A percentile compares a stretch with the other conserved stretches of the same genome.
phyloP scores from a whole-genome alignment of 768 basidiomycete genomes.

The Mrakia frigida region DNA sequence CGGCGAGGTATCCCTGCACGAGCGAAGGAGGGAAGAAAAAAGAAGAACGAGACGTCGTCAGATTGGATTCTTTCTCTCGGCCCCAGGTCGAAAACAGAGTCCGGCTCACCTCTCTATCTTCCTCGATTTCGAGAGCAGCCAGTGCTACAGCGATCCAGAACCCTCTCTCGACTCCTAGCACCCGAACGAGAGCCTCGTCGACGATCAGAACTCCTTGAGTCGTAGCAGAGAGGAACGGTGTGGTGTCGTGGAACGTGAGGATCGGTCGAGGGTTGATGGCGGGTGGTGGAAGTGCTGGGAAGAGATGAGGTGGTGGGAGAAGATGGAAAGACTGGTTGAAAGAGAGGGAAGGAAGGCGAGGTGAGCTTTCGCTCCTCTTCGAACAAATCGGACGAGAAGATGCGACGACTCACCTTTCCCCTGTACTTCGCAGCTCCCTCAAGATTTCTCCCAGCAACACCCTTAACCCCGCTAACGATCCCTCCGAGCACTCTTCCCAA shows the following conservation, averaged over 20 bases:
- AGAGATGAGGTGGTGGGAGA: conserved; percentile 5
- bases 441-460: neutral
- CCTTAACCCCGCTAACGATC: neutral
- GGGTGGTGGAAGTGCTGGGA: neutral
- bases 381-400: neutral
- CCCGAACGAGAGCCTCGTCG: conserved; percentile 14
- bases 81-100: neutral
- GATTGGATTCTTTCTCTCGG: no score
- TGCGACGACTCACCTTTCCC: conserved; percentile 9
- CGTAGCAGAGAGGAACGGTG: conserved; percentile 8
- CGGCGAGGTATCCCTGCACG: conserved; percentile 8
- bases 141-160: conserved; percentile 17
- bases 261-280: conserved; percentile 21
- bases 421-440: conserved; percentile 10
- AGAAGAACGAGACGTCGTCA: neutral
- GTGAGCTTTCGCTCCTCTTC: neutral
- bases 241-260: conserved; percentile 17
- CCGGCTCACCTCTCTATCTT: conserved; percentile 5
- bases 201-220: conserved; percentile 20
- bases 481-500: neutral
- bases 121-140: conserved; percentile 11
- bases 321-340: conserved; percentile 8
- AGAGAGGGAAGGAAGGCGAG: neutral
- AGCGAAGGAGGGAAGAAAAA: neutral
- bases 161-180: conserved; percentile 22